These are phyloP conservation scores for Solanum etuberosum DNA, from an alignment of 257 asterid species.

Conservation along the genomic window DNA sequence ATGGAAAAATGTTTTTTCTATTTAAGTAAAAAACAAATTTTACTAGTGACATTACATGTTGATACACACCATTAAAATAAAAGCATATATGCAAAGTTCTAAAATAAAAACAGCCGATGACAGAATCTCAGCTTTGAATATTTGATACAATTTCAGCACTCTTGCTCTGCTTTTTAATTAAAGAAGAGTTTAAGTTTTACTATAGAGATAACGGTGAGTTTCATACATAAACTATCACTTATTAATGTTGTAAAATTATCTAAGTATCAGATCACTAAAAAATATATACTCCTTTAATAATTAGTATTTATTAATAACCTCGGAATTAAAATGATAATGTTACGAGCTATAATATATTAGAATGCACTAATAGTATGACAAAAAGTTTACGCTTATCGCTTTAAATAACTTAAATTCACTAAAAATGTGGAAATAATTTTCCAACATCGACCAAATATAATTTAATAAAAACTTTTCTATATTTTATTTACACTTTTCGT, in stretches of 20 bases:
- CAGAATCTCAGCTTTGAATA: not conserved
- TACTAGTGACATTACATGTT: fast-evolving
- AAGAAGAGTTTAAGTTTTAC: not conserved
- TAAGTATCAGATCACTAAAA: not conserved
- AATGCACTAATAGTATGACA: not conserved
- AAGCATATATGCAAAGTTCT: not conserved
- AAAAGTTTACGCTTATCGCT: not conserved
- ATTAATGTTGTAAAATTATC: not conserved
- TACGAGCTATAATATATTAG: not conserved
- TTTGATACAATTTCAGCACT: not conserved
- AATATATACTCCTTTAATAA: not conserved
- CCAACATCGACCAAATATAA: not conserved
- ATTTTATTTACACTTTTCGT: not conserved
- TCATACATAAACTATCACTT: no score
- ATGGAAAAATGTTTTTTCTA: not conserved
- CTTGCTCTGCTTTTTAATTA: not conserved
- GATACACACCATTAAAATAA: not conserved
- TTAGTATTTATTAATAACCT: not conserved
- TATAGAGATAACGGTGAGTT: no score
- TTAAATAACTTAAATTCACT: not conserved
- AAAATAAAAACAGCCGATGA: not conserved
- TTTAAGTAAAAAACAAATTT: fast-evolving
- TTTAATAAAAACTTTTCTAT: not conserved
- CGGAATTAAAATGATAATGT: not conserved
- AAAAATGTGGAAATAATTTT: not conserved